These are phyloP conservation scores for Metarhizium sp. DNA, from an alignment of 2,329 filamentous ascomycete species.

Conservation along the genomic window DNA sequence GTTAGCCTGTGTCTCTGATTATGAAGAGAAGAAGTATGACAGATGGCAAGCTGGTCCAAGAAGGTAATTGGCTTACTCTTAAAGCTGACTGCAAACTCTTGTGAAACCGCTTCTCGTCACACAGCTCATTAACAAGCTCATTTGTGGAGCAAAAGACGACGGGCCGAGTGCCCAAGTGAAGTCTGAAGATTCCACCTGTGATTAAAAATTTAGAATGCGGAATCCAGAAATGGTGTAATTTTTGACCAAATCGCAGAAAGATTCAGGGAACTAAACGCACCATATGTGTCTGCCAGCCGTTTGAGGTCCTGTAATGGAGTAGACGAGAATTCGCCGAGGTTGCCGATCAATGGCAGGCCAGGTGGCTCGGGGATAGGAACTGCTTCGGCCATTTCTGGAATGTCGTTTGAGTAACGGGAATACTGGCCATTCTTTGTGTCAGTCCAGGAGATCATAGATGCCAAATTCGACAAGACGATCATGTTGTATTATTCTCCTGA, in stretches of 20 bases:
- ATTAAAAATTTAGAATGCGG: neutral
- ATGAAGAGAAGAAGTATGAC: neutral
- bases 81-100: conserved; percentile 46
- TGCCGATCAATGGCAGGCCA: conserved; percentile 56
- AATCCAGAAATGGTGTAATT: neutral
- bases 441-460: neutral
- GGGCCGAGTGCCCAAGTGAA: conserved; percentile 38
- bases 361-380: conserved; percentile 53
- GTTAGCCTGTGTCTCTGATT: neutral
- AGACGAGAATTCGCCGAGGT: conserved; percentile 52
- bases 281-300: conserved; percentile 55
- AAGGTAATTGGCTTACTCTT: conserved; percentile 16
- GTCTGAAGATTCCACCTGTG: conserved; percentile 49
- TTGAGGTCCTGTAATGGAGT: conserved; percentile 46
- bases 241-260: neutral
- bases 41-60: neutral
- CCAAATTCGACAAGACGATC: neutral
- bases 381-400: conserved; percentile 20
- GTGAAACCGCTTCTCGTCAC: conserved; percentile 55
- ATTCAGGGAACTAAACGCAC: conserved; percentile 23
- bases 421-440: neutral
- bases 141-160: conserved; percentile 42
- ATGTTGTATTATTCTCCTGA: neutral
- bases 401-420: neutral
- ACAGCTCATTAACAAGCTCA: conserved; percentile 52